phyloP scores from a whole-genome alignment of 257 asterid genomes.

The Nicotiana tabacum region DNA sequence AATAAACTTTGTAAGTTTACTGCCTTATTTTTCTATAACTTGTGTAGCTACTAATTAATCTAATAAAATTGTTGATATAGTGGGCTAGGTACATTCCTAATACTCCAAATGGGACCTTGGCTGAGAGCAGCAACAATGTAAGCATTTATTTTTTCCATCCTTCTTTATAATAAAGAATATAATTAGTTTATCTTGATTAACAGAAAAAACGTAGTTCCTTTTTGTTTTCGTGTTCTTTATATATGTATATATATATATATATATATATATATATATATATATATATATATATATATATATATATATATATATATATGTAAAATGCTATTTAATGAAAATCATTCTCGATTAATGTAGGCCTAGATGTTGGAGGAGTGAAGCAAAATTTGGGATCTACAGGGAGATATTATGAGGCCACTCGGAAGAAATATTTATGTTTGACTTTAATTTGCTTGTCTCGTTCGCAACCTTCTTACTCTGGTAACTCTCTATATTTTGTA shows the following conservation, averaged over 20 bases:
- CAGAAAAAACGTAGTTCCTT: neutral
- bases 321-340: neutral
- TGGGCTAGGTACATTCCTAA: slow-evolving; percentile 95
- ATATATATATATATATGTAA: neutral
- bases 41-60: too few relatives aligned
- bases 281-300: neutral
- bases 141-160: slow-evolving; percentile 10
- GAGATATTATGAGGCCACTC: neutral
- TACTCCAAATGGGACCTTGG: slow-evolving; percentile 41
- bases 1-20: too few relatives aligned
- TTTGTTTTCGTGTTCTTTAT: neutral
- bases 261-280: neutral
- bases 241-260: neutral
- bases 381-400: neutral
- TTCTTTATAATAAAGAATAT: neutral
- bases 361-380: neutral
- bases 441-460: neutral
- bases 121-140: slow-evolving; percentile 45
- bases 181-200: neutral
- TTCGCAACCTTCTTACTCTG: neutral
- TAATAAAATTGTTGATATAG: slow-evolving; percentile 24
- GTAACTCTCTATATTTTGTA: neutral
- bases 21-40: neutral
- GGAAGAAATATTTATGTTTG: neutral
- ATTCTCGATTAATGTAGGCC: neutral